Conservation (phyloP, 179 eudicot species). For the Heliamphora pulchella region DNA sequence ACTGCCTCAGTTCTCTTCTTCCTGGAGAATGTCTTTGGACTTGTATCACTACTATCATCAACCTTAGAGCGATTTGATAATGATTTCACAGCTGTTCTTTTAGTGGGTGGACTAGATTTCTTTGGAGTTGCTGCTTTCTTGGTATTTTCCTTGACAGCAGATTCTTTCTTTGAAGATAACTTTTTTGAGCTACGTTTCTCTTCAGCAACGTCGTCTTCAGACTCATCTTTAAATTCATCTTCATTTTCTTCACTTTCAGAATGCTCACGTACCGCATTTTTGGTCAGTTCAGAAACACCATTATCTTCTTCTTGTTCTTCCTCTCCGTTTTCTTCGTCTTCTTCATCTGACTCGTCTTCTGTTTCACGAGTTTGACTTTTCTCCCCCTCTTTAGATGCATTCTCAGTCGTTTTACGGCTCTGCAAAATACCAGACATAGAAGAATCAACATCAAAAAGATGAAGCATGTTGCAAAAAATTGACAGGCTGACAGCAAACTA, state of each 20-base stretch:
- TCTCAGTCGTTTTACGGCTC: slow-evolving; percentile 38
- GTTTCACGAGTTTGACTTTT: slow-evolving; percentile 35
- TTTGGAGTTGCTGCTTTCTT: slow-evolving; percentile 42
- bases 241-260: slow-evolving; percentile 48
- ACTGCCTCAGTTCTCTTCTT: slow-evolving; percentile 65
- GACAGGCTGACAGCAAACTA: background rate
- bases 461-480: background rate
- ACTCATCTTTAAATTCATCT: slow-evolving; percentile 45
- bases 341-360: slow-evolving; percentile 49
- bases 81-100: slow-evolving; percentile 41
- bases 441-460: background rate
- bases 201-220: slow-evolving; percentile 47
- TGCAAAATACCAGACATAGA: slow-evolving; percentile 21
- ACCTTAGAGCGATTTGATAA: slow-evolving; percentile 41
- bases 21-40: slow-evolving; percentile 63
- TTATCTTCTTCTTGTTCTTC: slow-evolving; percentile 42
- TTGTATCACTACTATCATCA: slow-evolving; percentile 28
- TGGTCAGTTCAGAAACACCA: slow-evolving; percentile 41
- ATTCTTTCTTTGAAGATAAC: slow-evolving; percentile 35
- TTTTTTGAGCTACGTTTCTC: slow-evolving; percentile 43
- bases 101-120: slow-evolving; percentile 40
- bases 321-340: slow-evolving; percentile 21
- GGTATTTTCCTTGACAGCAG: slow-evolving; percentile 40
- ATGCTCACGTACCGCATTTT: slow-evolving; percentile 45
- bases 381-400: slow-evolving; percentile 37